These are phyloP conservation scores for Lathyrus sativus DNA, from an alignment of 306 rosid genomes.

Conservation along the genomic window DNA sequence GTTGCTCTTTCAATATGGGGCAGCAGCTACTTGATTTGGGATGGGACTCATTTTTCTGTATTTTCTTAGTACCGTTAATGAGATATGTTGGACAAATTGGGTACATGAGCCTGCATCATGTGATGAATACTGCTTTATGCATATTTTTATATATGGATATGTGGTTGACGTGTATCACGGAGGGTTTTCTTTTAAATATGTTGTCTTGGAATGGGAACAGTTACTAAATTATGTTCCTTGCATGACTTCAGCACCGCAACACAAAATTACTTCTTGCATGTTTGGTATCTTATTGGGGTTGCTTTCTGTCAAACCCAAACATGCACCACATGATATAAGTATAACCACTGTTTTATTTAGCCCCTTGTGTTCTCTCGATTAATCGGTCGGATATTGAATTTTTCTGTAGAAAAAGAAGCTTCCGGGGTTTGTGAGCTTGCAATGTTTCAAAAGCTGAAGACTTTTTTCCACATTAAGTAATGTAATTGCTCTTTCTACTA, in stretches of 20 bases:
- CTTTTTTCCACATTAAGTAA: neutral
- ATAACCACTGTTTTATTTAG: too few species aligned
- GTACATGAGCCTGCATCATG: conserved; percentile 35
- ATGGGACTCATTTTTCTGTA: conserved; percentile 26
- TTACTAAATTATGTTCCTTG: conserved; percentile 26
- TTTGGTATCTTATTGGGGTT: too few species aligned
- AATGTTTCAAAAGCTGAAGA: neutral
- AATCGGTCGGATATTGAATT: too few species aligned
- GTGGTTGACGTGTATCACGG: conserved; percentile 29
- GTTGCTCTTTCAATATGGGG: conserved; percentile 23
- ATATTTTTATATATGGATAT: conserved; percentile 26
- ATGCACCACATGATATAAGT: too few species aligned
- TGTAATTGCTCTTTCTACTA: neutral
- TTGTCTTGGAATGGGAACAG: conserved; percentile 31
- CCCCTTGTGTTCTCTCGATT: too few species aligned
- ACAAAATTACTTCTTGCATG: neutral
- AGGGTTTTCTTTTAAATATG: conserved; percentile 20
- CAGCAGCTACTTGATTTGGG: conserved; percentile 18
- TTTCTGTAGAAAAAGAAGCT: neutral
- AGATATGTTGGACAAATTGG: conserved; percentile 32
- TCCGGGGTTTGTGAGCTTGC: neutral
- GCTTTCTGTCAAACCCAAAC: too few species aligned
- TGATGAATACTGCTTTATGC: conserved; percentile 35
- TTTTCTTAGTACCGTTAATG: conserved; percentile 16
- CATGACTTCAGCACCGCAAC: conserved; percentile 9